phyloP scores from a whole-genome alignment of 495 filamentous ascomycete genomes.

The Podospora pseudoanserina region DNA sequence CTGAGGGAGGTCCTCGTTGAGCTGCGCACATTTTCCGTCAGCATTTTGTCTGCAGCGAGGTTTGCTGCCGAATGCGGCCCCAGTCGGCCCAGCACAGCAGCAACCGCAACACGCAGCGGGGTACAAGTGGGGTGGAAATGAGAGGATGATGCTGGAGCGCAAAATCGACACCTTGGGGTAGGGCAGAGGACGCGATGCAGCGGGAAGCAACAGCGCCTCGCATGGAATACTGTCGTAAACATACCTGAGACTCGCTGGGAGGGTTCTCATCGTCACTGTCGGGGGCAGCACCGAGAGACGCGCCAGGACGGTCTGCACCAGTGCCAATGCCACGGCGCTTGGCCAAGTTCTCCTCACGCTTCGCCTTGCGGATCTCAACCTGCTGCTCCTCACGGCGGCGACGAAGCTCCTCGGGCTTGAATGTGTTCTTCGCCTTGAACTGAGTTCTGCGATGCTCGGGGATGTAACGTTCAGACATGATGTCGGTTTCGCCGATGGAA shows the following conservation, averaged over 20 bases:
- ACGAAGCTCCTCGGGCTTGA: slow-evolving; percentile 97
- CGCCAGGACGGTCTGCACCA: slow-evolving; percentile 77
- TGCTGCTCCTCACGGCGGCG: slow-evolving; percentile 98
- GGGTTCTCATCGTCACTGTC: slow-evolving; percentile 97
- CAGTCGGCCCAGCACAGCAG: slow-evolving; percentile 8
- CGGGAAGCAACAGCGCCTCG: neutral
- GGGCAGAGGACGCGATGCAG: slow-evolving; percentile 1
- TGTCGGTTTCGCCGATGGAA: slow-evolving; percentile 23
- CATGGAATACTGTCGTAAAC: slow-evolving; percentile 31
- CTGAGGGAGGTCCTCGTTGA: slow-evolving; percentile 94
- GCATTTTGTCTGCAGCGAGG: slow-evolving; percentile 12
- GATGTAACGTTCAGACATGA: slow-evolving; percentile 98
- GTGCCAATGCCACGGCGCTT: slow-evolving; percentile 90
- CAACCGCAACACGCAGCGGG: slow-evolving; percentile 27
- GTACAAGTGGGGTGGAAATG: slow-evolving; percentile 25
- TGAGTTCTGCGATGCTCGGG: slow-evolving; percentile 98
- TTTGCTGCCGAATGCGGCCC: slow-evolving; percentile 17
- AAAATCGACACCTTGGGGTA: neutral
- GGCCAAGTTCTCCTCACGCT: slow-evolving; percentile 96
- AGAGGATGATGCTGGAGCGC: slow-evolving; percentile 14
- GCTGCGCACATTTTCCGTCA: slow-evolving; percentile 52
- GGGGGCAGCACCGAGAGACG: slow-evolving; percentile 76
- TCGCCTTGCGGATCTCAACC: slow-evolving; percentile 97
- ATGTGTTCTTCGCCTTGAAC: slow-evolving; percentile 97
- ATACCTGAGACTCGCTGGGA: slow-evolving; percentile 93